Base-by-base conservation (phyloP, 2,329 filamentous ascomycete genomes). In the Salinomyces thailandicus region DNA sequence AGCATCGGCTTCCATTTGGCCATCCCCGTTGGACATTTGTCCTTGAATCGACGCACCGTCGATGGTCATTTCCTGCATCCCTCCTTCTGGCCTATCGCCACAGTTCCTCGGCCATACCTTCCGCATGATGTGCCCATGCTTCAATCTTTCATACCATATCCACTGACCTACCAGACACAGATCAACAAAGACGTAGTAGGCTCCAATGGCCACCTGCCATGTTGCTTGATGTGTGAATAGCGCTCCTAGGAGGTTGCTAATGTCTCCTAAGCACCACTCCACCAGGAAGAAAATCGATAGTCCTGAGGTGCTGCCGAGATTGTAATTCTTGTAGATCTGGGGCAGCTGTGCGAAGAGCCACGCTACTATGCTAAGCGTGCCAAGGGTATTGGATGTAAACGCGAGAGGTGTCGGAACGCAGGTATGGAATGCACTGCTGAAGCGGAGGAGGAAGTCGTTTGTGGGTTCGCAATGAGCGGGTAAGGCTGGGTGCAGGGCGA, bases 331-430 rank as follows among this genome's bases (percentile, higher is more conserved):
- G 61, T 73, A 77, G 44, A 81, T 79, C 50, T 81, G 77, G 2
- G 77, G 77, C 18, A 81, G 62, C 54, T 81, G 77, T 9, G 77
- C 77, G 52, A 79, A 81, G 2, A 81, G 66, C 77, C 77, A 81
- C 29, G 76, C 73, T 34, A 77, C 48, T 42, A 81, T 81, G 50
- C 75, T 79, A 42, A 76, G 60, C 0, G 66, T 68, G 14, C 77
- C 77, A 36, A 80, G 64, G 2, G 69, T 43, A 5, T 73, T 75
- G 15, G 77, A 81, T 39, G 77, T 44, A 41, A 80, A 66, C 15
- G 75, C 75, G 37, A 79, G 67, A 36, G 71, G 69, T 13, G 75
- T 78, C 9, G 77, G 77, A 30, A 81, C 61, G 59, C 77, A 81
- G 43, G 69, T 71, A 50, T 75, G 70, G 44, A 80, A 69, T 35